Evolutionary conservation across 306 rosid genomes (phyloP), one percentile per base, ranked within the genome.

Genomic region (Vigna mungo): DNA sequence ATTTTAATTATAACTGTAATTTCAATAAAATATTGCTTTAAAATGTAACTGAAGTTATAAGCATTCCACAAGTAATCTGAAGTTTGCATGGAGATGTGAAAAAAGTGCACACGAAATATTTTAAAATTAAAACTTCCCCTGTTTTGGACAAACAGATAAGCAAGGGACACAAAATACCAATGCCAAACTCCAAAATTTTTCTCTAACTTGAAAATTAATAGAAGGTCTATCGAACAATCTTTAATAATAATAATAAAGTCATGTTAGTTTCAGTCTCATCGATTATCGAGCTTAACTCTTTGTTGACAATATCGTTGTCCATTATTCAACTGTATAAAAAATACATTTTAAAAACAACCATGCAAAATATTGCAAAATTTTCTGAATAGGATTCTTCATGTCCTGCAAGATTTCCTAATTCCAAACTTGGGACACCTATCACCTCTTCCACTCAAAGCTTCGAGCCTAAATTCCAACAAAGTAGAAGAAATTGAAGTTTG

Each of bases 401-500:
- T 37, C n/a, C 44, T 10, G 73, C 39, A 53, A 62, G 46, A 67
- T 54, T 34, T 58, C 75, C 46, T 1, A 70, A 78, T 62, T 72
- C 43, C 44, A 49, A 27, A 25, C 6, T 6, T 49, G 9, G 61
- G 51, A 49, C 62, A 46, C 76, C 52, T 25, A 43, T 25, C 65
- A 67, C 62, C 25, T 79, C 80, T 80, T 72, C 65, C 78, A 68
- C 30, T 49, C 61, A 56, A 12, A 52, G 30, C 74, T 61, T 49
- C 60, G 41, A 44, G 36, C 55, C 18, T 60, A 27, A n/a, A 27
- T 21, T 52, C 59, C 16, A 71, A 32, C 12, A 71, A 32, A 47
- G 25, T 30, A 51, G 64, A 62, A 53, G 25, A 52, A 66, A 65
- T 69, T 37, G 49, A 59, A 56, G 48, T 55, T 60, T 7, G 46